phyloP scores from a whole-genome alignment of 495 filamentous ascomycete species.

The Haplographium delicatum region DNA sequence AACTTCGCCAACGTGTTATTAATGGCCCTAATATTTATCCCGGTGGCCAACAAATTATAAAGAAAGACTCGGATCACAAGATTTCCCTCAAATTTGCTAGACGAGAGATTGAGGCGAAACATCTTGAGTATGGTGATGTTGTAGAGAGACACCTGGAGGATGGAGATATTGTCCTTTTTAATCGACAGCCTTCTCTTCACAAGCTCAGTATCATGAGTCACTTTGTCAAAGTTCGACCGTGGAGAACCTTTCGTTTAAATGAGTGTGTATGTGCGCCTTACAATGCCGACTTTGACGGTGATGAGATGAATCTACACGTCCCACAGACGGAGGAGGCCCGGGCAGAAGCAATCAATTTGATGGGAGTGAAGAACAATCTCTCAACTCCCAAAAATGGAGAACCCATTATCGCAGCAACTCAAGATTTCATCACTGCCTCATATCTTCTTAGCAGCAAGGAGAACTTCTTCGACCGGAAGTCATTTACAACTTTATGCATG shows the following conservation, averaged over 20 bases:
- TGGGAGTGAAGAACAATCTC: conserved; percentile 97
- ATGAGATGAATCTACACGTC: conserved; percentile 98
- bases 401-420: conserved; percentile 95
- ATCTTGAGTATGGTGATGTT: conserved; percentile 75
- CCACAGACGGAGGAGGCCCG: conserved; percentile 97
- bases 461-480: conserved; percentile 78
- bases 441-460: conserved; percentile 92
- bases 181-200: conserved; percentile 94
- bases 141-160: conserved; percentile 95
- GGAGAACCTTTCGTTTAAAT: conserved; percentile 94
- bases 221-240: conserved; percentile 85
- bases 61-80: conserved; percentile 63
- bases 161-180: conserved; percentile 95
- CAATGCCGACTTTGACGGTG: conserved; percentile 98
- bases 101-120: conserved; percentile 57
- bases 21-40: conserved; percentile 76
- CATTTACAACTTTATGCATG: conserved; percentile 82
- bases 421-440: conserved; percentile 96
- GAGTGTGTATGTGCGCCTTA: conserved; percentile 98
- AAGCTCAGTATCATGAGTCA: conserved; percentile 97
- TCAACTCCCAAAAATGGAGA: conserved; percentile 96
- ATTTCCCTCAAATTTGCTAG: conserved; percentile 71
- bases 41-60: conserved; percentile 77
- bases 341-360: conserved; percentile 89
- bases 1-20: conserved; percentile 63